Evolutionary conservation across 345 rosid genomes (phyloP), one percentile per base, ranked within the genome.

Genomic region (Euphorbia lathyris): DNA sequence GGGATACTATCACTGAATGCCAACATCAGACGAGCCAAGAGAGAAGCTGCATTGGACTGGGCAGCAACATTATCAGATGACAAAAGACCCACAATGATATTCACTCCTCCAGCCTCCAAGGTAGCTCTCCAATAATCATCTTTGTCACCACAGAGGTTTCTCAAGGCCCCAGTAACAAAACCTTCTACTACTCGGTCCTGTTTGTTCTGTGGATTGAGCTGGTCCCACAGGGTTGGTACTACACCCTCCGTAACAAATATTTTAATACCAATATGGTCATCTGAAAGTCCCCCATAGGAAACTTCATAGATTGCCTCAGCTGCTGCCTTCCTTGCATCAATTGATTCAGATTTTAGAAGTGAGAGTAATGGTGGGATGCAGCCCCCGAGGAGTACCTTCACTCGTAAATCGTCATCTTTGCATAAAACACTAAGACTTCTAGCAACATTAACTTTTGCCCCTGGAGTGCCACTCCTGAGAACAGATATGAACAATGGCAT

Each of bases 181-280:
- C 97, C 98, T 80, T 87, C 88, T 9, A 90, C 97, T 56, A 79
- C 89, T 67, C 80, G 85, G 76, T 93, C 94, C 69, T 86, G 92
- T 59, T 80, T 84, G 64, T 78, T 85, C 55, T 59, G 80, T 42
- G 78, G 81, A 83, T 88, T 79, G 27, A 93, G 84, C 66, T 85
- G 88, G 72, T 89, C 89, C 97, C 97, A 93, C 48, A 93, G 79
- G 66, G 83, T 79, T 14, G 90, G 96, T 51, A 91, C 91, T 25
- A 91, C 98, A 52, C 91, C 88, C 79, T 93, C 98, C 4, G 90
- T 93, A 20, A 86, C 80, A 80, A 93, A 93, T 73, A 93, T 93
- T 73, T 89, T 91, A 78, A 82, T 83, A 69, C 97, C 97, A 66
- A 93, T 87, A 36, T 79, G 88, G 75, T 93, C 96, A 75, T 86